Base-by-base conservation (phyloP, 139 green algal species). In the Dunaliella primolecta region DNA sequence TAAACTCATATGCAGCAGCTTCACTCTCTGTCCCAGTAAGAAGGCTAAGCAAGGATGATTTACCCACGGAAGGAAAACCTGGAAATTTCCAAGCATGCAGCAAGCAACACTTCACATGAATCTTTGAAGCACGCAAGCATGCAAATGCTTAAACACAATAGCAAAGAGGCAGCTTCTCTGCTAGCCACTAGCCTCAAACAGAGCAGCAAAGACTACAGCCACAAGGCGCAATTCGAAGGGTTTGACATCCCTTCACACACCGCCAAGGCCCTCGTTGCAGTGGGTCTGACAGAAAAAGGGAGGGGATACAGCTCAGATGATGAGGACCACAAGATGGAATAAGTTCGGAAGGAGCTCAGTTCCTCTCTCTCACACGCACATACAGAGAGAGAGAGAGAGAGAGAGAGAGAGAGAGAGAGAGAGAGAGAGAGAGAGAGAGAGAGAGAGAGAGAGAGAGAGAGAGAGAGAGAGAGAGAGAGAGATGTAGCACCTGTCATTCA, bases 1-100 rank as follows among this genome's bases (percentile, higher is more conserved):
- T 99, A 90, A 99, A 99, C 89, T 99, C 97, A 84, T 99, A 99
- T 1, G 95, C 96, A 1, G 97, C 97, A 25, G 92, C 93, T 88
- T 98, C 95, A 0, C 87, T 95, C 75, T 93, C 86, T 0, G 95
- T 98, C 75, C 95, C 95, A 29, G 97, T 99, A 31, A 99, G 92
- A 83, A 93, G 81, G 1, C 95, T 98, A 38, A 99, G 92, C 81
- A 99, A 88, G 31, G 97, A 98, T n/a, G 96, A 99, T 92, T 99
- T 99, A 0, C 97, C 97, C 33, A 99, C 97, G 35, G 95, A 98
- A 25, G 96, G 96, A 83, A 98, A 98, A 0, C 96, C 94, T 96
- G 90, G 15, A 23, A 74, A 35, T 20, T n/a, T n/a, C n/a, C n/a
- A n/a, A n/a, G n/a, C n/a, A n/a, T n/a, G n/a, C n/a, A 25, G 56